These are phyloP conservation scores for Coemansia sp. DNA, from an alignment of 192 early-diverging fungal genomes.

Conservation along the genomic window DNA sequence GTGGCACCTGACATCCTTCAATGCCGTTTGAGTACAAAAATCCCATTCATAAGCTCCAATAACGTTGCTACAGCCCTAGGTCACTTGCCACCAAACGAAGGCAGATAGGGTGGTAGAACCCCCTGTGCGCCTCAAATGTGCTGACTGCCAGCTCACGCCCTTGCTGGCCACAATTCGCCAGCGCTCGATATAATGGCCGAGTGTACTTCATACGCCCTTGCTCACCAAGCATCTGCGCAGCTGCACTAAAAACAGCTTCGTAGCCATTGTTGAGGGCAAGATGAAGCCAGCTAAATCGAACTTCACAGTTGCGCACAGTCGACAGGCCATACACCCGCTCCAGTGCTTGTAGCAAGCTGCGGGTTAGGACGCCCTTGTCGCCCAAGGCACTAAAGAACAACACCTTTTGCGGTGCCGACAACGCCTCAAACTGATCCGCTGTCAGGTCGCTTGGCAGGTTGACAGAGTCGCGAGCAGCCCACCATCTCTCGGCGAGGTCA, in stretches of 20 bases:
- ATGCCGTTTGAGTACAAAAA: background rate
- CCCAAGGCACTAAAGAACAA: conserved; percentile 71
- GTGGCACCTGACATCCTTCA: background rate
- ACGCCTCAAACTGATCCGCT: conserved; percentile 11
- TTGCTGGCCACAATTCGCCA: conserved; percentile 56
- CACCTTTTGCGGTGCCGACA: conserved; percentile 60
- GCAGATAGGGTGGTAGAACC: conserved; percentile 87
- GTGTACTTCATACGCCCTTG: conserved; percentile 96
- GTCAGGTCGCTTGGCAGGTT: background rate
- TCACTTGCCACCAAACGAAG: conserved; percentile 76
- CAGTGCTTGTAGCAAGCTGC: conserved; percentile 61
- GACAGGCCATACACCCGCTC: conserved; percentile 75
- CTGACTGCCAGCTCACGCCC: conserved; percentile 64
- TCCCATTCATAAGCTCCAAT: background rate
- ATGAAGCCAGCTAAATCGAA: conserved; percentile 83
- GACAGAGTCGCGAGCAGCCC: conserved; percentile 50
- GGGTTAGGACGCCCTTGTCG: conserved; percentile 30
- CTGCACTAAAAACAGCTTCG: conserved; percentile 69
- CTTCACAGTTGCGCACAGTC: conserved; percentile 73
- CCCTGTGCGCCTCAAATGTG: conserved; percentile 66
- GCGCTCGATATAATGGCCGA: conserved; percentile 76
- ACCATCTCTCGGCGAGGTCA: conserved; percentile 66
- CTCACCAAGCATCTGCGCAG: conserved; percentile 72
- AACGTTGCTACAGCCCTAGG: conserved; percentile 34
- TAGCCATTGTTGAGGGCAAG: conserved; percentile 74